Evolutionary conservation across 352 stramenopile species (phyloP).

Genomic region (Phytophthora ohioensis): DNA sequence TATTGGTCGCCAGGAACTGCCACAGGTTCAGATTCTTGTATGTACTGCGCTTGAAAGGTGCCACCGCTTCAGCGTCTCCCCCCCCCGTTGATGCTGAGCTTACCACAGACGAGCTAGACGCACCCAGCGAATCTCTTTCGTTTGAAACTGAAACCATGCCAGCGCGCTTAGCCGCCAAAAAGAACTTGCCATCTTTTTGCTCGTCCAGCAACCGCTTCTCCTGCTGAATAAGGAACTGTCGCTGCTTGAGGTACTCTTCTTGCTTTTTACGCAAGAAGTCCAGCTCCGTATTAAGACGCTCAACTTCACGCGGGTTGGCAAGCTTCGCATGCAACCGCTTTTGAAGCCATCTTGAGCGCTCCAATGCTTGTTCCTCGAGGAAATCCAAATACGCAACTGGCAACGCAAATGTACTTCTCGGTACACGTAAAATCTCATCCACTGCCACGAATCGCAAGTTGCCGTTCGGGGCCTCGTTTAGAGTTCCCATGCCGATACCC

Average conservation of each 20-base stretch:
- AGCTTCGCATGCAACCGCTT: slow-evolving; percentile 45
- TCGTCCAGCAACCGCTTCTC: slow-evolving; percentile 72
- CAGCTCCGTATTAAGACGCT: slow-evolving; percentile 57
- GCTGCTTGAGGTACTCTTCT: slow-evolving; percentile 81
- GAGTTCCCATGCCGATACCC: slow-evolving; percentile 34
- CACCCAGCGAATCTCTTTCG: slow-evolving; percentile 31
- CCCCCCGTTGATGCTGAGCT: slow-evolving; percentile 25
- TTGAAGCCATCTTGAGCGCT: slow-evolving; percentile 61
- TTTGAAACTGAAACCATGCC: slow-evolving; percentile 26
- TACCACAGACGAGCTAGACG: slow-evolving; percentile 18
- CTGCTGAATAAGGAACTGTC: slow-evolving; percentile 81
- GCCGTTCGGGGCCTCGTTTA: slow-evolving; percentile 39
- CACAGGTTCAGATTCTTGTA: slow-evolving; percentile 83
- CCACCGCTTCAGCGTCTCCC: slow-evolving; percentile 43
- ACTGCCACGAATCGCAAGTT: slow-evolving; percentile 68
- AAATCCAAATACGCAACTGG: slow-evolving; percentile 81
- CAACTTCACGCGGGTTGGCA: slow-evolving; percentile 28
- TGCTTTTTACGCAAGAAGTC: slow-evolving; percentile 74
- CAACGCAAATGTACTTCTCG: slow-evolving; percentile 75
- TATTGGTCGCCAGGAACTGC: slow-evolving; percentile 87
- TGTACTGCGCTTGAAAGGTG: slow-evolving; percentile 87
- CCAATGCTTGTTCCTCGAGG: slow-evolving; percentile 69
- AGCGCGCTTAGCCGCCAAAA: slow-evolving; percentile 38
- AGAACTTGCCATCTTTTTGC: slow-evolving; percentile 57
- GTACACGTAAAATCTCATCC: slow-evolving; percentile 83